Conservation (phyloP, 306 rosid genomes). For the Pueraria montana region DNA sequence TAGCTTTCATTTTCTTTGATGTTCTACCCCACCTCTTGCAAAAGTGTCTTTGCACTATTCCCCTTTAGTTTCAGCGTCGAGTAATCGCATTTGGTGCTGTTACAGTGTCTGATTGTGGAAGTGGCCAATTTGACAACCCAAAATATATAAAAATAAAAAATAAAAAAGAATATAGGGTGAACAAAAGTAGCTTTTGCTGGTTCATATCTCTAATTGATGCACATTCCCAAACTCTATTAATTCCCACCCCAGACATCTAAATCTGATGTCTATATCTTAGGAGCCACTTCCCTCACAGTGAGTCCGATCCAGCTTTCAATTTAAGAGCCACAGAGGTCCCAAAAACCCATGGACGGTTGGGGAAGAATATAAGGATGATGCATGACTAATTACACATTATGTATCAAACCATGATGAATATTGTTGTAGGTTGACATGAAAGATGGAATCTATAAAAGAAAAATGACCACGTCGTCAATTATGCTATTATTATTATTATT, state of each 20-base stretch:
- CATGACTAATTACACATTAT: background rate
- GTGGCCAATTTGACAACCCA: conserved; percentile 56
- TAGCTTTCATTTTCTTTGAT: conserved; percentile 9
- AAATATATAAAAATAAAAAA: conserved; percentile 5
- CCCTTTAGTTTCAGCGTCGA: conserved; percentile 56
- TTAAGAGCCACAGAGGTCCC: background rate
- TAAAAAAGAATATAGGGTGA: background rate
- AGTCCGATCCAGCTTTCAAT: conserved; percentile 25
- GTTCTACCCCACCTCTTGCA: conserved; percentile 16
- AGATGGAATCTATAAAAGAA: background rate
- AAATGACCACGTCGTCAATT: background rate
- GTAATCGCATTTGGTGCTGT: conserved; percentile 61
- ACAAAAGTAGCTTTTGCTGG: conserved; percentile 35
- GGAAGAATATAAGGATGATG: conserved; percentile 21
- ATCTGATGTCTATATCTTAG: conserved; percentile 15
- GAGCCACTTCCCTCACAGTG: background rate
- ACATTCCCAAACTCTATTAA: conserved; percentile 27
- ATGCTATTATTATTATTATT: background rate
- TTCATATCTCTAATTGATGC: conserved; percentile 41
- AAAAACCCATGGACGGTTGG: background rate
- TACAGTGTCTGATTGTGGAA: conserved; percentile 26
- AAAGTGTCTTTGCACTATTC: conserved; percentile 44
- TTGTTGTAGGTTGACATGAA: background rate
- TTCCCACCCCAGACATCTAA: conserved; percentile 42
- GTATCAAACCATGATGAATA: background rate